Base-by-base conservation (phyloP, 164 flowering plant genomes). In the Sedum album region DNA sequence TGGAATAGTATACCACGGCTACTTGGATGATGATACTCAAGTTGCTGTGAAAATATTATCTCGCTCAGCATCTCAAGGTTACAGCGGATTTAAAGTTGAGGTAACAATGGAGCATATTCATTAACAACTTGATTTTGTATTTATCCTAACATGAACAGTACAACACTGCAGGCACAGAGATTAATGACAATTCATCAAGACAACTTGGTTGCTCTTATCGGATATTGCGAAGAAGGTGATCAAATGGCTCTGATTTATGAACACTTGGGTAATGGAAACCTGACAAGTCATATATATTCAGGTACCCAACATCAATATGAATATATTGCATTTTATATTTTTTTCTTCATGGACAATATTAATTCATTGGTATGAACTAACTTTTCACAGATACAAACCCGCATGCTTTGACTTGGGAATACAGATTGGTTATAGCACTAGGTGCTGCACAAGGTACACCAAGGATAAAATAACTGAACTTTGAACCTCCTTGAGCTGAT, bases 391-490 rank as follows among this genome's bases (percentile, higher is more conserved):
- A 44, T 44, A 44, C 48, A 15, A 44, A 44, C 48, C 48, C 48
- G 48, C 48, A 44, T 44, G 48, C 48, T 44, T 44, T 44, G 48
- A 44, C 48, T 44, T 44, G 48, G 48, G 48, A 44, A 15, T 44
- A 44, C 48, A 44, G 48, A 15, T 44, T 44, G 17, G 18, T 13
- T 3, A 44, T 44, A 44, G 48, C 48, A 44, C 48, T 44, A 11
- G 48, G 15, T 44, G 48, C 48, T 13, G 48, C 48, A 35, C 75
- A 74, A 67, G 83, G 83, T 83, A 6, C 18, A 33, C 31, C 39
- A 38, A 42, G 11, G 8, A 55, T 6, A 46, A n/a, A n/a, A 7
- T 21, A 30, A 23, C 31, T n/a, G 33, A 35, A n/a, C n/a, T n/a
- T n/a, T n/a, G n/a, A n/a, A n/a, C n/a, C n/a, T n/a, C 42, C 70